Percentiles rank a stretch among this genome's conserved stretches.
Conservation (phyloP, 2,329 filamentous ascomycete genomes). For the Paraphoma sp. region DNA sequence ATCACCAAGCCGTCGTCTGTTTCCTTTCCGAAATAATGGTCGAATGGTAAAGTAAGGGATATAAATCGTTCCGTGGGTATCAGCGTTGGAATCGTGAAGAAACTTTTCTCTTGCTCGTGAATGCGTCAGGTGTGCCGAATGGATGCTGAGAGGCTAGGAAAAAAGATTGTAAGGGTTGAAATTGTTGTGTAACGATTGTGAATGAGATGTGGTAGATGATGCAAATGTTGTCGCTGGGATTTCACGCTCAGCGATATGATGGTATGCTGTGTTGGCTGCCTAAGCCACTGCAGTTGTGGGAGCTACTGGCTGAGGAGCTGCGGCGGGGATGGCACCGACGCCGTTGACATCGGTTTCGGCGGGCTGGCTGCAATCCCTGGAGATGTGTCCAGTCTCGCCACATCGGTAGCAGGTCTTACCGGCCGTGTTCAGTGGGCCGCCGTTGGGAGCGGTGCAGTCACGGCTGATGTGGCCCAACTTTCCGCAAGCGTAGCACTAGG, state of each 20-base stretch:
- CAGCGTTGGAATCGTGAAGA: constrained; percentile 51
- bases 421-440: constrained; percentile 90
- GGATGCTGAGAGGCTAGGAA: constrained; percentile 37
- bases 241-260: constrained; percentile 22
- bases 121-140: constrained; percentile 46
- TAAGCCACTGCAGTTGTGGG: constrained; percentile 52
- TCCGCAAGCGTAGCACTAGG: constrained; percentile 90
- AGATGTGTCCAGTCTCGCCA: constrained; percentile 94
- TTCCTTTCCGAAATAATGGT: constrained; percentile 41
- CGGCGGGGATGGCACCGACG: constrained; percentile 42
- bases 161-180: constrained; percentile 40
- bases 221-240: constrained; percentile 16
- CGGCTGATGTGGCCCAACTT: constrained; percentile 79
- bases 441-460: constrained; percentile 96
- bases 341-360: constrained; percentile 58
- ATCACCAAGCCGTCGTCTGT: constrained; percentile 48
- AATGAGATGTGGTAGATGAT: constrained; percentile 9
- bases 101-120: constrained; percentile 45
- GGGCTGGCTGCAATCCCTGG: constrained; percentile 84
- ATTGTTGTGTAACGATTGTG: constrained; percentile 16
- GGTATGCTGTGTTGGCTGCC: not conserved
- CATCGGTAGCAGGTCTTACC: constrained; percentile 99
- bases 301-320: constrained; percentile 39
- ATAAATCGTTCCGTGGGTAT: constrained; percentile 51
- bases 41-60: constrained; percentile 47